phyloP scores from a whole-genome alignment of 352 stramenopile species.

The Globisporangium alternatum region DNA sequence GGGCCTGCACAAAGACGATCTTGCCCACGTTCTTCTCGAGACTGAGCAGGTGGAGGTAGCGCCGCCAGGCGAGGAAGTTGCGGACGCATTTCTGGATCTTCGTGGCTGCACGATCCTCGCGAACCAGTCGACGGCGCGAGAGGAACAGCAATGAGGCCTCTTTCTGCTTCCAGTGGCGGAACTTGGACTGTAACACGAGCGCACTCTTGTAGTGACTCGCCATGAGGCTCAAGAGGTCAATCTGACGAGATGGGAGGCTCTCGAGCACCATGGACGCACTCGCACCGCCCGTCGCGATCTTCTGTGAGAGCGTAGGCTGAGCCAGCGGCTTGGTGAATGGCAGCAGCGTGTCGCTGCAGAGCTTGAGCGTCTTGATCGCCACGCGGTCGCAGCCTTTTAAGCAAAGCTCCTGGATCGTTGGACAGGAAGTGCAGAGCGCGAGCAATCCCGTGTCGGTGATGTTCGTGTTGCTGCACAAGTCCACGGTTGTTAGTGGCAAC shows the following conservation, averaged over 20 bases:
- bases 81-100: conserved; percentile 52
- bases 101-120: conserved; percentile 37
- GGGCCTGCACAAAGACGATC: conserved; percentile 45
- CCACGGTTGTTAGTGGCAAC: conserved; percentile 39
- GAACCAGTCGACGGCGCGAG: conserved; percentile 31
- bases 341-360: conserved; percentile 29
- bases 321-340: conserved; percentile 38
- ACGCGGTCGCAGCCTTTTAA: conserved; percentile 67
- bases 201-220: conserved; percentile 36
- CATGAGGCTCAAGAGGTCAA: conserved; percentile 32
- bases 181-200: conserved; percentile 35
- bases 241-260: conserved; percentile 30
- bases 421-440: conserved; percentile 33
- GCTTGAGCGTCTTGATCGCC: conserved; percentile 32
- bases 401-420: conserved; percentile 47
- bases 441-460: conserved; percentile 53
- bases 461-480: conserved; percentile 57
- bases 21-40: conserved; percentile 33
- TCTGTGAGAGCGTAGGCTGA: conserved; percentile 33
- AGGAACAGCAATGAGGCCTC: conserved; percentile 38
- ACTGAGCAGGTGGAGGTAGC: conserved; percentile 38
- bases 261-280: conserved; percentile 29
- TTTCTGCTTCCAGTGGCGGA: conserved; percentile 45
- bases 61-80: conserved; percentile 45
- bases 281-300: conserved; percentile 35